phyloP scores from a whole-genome alignment of 495 filamentous ascomycete genomes.

The Aspergillus sparsus region DNA sequence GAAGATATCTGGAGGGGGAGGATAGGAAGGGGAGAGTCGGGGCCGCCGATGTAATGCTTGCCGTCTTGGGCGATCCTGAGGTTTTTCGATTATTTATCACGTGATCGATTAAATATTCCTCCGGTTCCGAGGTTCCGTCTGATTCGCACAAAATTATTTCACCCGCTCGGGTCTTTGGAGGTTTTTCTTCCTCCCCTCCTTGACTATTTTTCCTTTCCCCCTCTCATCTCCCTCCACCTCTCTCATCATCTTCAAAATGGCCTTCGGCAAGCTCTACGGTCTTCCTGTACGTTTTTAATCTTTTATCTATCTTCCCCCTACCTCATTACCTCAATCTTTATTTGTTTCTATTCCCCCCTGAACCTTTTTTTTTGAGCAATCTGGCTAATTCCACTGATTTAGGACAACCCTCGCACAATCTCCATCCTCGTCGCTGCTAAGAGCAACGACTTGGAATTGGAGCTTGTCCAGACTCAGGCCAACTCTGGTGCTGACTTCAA shows the following conservation, averaged over 20 bases:
- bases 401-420: constrained; percentile 90
- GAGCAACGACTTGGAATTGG: constrained; percentile 88
- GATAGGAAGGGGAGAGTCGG: not conserved
- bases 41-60: not conserved
- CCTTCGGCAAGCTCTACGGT: constrained; percentile 96
- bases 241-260: constrained; percentile 60
- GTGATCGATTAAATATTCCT: constrained; percentile 35
- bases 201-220: constrained; percentile 31
- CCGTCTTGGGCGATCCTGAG: constrained; percentile 24
- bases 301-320: constrained; percentile 19
- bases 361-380: not conserved
- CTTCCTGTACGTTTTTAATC: constrained; percentile 63
- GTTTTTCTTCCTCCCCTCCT: constrained; percentile 35
- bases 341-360: not conserved
- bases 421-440: constrained; percentile 88
- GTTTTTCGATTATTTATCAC: constrained; percentile 32
- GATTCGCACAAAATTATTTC: constrained; percentile 41
- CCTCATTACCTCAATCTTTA: constrained; percentile 16
- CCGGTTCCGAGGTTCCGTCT: constrained; percentile 36
- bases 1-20: not conserved
- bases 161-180: constrained; percentile 16
- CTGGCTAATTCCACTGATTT: constrained; percentile 25
- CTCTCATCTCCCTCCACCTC: constrained; percentile 35
- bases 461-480: constrained; percentile 69
- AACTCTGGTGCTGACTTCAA: constrained; percentile 38